A percentile compares a stretch with the other conserved stretches of the same genome.
phyloP scores from a whole-genome alignment of 1,284 basidiomycete species.

The Testicularia cyperi region DNA sequence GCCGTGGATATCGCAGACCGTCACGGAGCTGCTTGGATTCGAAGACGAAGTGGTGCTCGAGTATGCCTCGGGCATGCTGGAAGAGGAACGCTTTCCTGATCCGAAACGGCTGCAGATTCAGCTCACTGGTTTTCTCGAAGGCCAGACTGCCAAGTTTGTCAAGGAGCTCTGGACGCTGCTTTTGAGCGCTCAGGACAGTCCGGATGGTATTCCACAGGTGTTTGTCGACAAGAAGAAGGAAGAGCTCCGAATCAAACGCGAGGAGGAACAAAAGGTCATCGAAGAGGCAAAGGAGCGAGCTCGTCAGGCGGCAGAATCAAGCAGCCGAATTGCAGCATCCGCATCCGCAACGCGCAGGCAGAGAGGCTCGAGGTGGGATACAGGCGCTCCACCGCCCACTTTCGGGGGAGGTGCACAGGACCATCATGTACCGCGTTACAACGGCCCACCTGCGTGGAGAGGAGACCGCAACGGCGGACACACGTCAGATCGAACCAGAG shows the following conservation, averaged over 20 bases:
- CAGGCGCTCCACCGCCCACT: slow-evolving; percentile 6
- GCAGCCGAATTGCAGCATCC: too few species aligned
- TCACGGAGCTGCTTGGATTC: slow-evolving; percentile 83
- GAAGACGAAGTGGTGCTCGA: slow-evolving; percentile 97
- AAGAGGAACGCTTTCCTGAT: slow-evolving; percentile 85
- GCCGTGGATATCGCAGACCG: slow-evolving; percentile 90
- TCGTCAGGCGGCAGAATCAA: slow-evolving; percentile 13
- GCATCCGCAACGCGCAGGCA: slow-evolving; percentile 63
- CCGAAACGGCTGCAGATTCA: slow-evolving; percentile 93
- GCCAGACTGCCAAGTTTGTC: slow-evolving; percentile 81
- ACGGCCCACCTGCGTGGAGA: not conserved
- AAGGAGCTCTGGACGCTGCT: slow-evolving; percentile 82
- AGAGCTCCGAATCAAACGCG: slow-evolving; percentile 79
- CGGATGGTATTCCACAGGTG: slow-evolving; percentile 85
- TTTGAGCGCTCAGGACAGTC: slow-evolving; percentile 82
- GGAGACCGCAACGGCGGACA: slow-evolving; percentile 60
- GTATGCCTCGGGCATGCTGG: slow-evolving; percentile 88
- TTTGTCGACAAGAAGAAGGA: slow-evolving; percentile 95
- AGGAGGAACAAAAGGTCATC: slow-evolving; percentile 69
- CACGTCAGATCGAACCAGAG: slow-evolving; percentile 62
- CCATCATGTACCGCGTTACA: too few species aligned
- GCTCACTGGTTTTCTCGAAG: slow-evolving; percentile 81
- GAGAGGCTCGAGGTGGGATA: slow-evolving; percentile 21
- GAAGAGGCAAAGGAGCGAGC: slow-evolving; percentile 65
- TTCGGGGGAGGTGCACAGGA: too few species aligned